Evolutionary conservation across 192 early-diverging fungal genomes (phyloP), one percentile per base, ranked within the genome.

Genomic region (Backusella liffmaniae): DNA sequence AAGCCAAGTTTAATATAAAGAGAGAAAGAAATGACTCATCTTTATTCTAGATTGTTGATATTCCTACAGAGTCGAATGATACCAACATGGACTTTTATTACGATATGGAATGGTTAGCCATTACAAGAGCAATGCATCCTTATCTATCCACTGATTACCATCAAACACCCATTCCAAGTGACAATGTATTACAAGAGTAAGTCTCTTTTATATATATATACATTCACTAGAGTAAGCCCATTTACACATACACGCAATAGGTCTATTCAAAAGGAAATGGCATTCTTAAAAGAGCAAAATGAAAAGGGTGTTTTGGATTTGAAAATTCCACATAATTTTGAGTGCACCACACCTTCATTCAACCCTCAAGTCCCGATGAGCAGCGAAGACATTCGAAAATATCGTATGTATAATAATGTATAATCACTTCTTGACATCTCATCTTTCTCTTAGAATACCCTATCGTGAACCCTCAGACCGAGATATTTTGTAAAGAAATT

Each of bases 391-490:
- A 87, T 76, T 80, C 82, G 23, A 34, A 76, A 65, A 76, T 83
- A 67, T 49, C 51, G 83, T 80, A 79, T 81, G 51, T 39, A 26
- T 62, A 56, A 56, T 26, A 56, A 6, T 26, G 26, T 26, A 0
- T 26, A 26, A 26, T 26, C 26, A 26, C 26, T 67, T 16, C 70
- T 69, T 32, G 23, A 26, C n/a, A 35, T 56, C 23, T 15, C 21
- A 66, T 36, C 2, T 72, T 10, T 4, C 37, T 67, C 44, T 26
- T 75, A 91, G 86, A 66, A 13, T 23, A 66, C 34, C 83, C 86
- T 12, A 90, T 92, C 37, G 76, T 87, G 5, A 99, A 97, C 79
- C 95, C 95, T 3, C 97, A 99, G 80, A 98, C 95, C 7, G 87
- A 83, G 4, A 84, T 77, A 10, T 91, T 98, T 66, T 96, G 94